phyloP scores from a whole-genome alignment of 2,329 filamentous ascomycete genomes.

The Drechslerella dactyloides region DNA sequence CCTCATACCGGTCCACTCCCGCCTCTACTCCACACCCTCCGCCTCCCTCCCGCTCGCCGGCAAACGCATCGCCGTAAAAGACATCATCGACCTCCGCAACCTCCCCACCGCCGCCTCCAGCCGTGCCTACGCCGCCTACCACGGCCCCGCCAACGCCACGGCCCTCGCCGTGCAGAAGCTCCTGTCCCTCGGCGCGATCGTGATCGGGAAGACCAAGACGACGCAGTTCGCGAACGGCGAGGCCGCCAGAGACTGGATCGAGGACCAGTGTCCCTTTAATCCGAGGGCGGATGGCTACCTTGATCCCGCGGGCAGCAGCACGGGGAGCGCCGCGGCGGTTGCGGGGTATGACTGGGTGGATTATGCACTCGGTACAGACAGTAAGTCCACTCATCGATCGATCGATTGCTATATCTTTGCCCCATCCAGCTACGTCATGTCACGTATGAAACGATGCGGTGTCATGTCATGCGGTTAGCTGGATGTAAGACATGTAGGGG shows the following conservation, averaged over 20 bases:
- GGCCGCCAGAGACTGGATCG: constrained; percentile 55
- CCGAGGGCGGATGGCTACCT: constrained; percentile 56
- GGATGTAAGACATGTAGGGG: background rate
- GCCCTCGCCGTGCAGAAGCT: constrained; percentile 64
- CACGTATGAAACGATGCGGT: too few species aligned
- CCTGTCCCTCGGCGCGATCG: constrained; percentile 66
- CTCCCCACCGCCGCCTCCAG: constrained; percentile 66
- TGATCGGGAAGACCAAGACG: constrained; percentile 65
- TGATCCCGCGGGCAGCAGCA: constrained; percentile 54
- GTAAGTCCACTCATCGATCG: constrained; percentile 16
- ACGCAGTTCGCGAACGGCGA: constrained; percentile 60
- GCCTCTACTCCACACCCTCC: constrained; percentile 65
- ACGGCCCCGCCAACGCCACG: constrained; percentile 61
- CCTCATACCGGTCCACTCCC: constrained; percentile 63
- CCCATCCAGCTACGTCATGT: too few species aligned
- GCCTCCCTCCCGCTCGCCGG: constrained; percentile 63
- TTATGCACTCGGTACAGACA: constrained; percentile 45
- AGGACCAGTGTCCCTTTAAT: constrained; percentile 56
- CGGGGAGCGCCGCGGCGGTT: constrained; percentile 55
- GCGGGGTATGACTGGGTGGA: constrained; percentile 56
- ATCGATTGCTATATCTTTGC: background rate
- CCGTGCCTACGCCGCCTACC: constrained; percentile 65
- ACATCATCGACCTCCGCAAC: constrained; percentile 67
- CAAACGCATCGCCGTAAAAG: constrained; percentile 68
- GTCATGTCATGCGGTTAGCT: background rate